Evolutionary conservation across 1,284 basidiomycete species (phyloP).

Genomic region (Cutaneotrichosporon dermatis): DNA sequence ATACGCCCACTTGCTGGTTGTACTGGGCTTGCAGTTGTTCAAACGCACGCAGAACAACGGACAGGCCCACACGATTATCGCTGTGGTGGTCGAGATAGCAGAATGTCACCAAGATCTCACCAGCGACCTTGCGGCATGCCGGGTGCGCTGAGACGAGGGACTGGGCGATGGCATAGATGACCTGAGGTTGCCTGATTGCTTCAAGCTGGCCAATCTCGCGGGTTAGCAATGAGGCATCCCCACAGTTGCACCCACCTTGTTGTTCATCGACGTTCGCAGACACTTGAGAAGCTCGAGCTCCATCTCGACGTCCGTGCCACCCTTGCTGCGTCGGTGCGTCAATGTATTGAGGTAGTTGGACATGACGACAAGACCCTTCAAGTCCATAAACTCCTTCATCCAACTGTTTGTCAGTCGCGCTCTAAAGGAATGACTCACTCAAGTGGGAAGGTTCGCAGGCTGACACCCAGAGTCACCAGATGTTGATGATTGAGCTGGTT

Average conservation of each 20-base stretch:
- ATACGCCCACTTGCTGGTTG: conserved; percentile 34
- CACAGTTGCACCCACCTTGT: conserved; percentile 53
- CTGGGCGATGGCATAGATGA: conserved; percentile 76
- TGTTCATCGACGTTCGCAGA: conserved; percentile 78
- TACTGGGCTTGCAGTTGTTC: conserved; percentile 44
- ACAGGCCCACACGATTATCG: conserved; percentile 48
- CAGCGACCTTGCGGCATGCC: conserved; percentile 70
- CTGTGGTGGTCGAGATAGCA: conserved; percentile 48
- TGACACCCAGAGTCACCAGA: conserved; percentile 33
- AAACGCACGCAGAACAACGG: conserved; percentile 52
- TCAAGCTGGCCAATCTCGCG: conserved; percentile 67
- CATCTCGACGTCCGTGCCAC: conserved; percentile 62
- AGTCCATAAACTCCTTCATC: conserved; percentile 71
- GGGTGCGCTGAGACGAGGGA: conserved; percentile 81
- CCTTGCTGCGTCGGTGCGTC: conserved; percentile 54
- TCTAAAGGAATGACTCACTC: conserved; percentile 55
- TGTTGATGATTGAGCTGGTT: conserved; percentile 34
- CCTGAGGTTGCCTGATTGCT: conserved; percentile 68
- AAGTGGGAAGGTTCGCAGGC: conserved; percentile 70
- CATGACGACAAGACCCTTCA: conserved; percentile 79
- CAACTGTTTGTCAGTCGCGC: conserved; percentile 55
- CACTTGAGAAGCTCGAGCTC: conserved; percentile 91
- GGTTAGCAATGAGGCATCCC: conserved; percentile 9
- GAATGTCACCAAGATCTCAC: conserved; percentile 63
- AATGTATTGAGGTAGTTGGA: conserved; percentile 68